A percentile compares a stretch with the other conserved stretches of the same genome.
Evolutionary conservation across 2,329 filamentous ascomycete genomes (phyloP).

Genomic region (Exophiala dermatitidis): DNA sequence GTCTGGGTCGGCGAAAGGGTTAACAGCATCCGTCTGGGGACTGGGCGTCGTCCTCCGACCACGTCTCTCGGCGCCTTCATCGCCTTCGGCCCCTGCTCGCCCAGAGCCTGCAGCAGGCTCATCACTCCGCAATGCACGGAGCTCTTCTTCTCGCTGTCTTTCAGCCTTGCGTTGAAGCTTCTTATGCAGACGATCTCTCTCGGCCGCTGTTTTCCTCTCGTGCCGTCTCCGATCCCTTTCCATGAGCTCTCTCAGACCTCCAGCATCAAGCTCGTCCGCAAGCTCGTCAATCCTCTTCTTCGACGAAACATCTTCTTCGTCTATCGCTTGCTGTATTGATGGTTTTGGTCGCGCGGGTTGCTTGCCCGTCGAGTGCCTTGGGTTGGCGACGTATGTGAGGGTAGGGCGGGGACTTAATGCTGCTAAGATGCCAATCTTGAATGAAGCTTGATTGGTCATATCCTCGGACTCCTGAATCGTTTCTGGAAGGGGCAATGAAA

Average conservation of each 20-base stretch:
- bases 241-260: conserved; percentile 78
- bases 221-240: conserved; percentile 77
- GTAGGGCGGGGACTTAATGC: conserved; percentile 81
- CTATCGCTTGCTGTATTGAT: conserved; percentile 43
- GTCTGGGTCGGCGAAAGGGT: conserved; percentile 21
- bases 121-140: conserved; percentile 35
- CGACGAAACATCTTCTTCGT: conserved; percentile 51
- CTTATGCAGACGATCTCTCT: conserved; percentile 55
- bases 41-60: conserved; percentile 4
- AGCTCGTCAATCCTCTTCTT: conserved; percentile 60
- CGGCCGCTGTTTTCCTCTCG: conserved; percentile 65
- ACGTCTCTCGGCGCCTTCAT: conserved; percentile 22
- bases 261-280: conserved; percentile 77
- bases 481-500: conserved; percentile 65
- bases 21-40: background rate
- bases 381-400: conserved; percentile 63
- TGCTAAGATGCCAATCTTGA: conserved; percentile 70
- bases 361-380: conserved; percentile 48
- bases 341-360: conserved; percentile 24
- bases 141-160: conserved; percentile 48
- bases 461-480: conserved; percentile 67
- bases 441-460: conserved; percentile 66
- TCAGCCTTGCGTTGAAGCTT: conserved; percentile 43
- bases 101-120: background rate
- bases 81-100: conserved; percentile 50